A percentile compares a stretch with the other conserved stretches of the same genome.
These are phyloP conservation scores for Periconia macrospinosa DNA, from an alignment of 2,329 filamentous ascomycete genomes.

Conservation along the genomic window DNA sequence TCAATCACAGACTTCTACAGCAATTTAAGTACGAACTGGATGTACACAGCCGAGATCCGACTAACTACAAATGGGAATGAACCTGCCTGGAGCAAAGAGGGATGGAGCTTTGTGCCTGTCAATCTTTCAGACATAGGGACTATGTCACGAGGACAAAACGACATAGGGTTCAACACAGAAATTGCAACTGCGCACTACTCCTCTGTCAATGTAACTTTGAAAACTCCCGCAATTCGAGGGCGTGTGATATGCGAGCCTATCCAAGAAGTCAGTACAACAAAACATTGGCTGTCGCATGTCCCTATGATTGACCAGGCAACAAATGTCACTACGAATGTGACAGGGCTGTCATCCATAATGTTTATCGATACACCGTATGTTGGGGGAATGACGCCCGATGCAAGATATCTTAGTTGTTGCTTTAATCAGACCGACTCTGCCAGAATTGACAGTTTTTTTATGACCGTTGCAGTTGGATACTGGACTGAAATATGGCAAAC, in stretches of 20 bases:
- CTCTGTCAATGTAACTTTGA: constrained; percentile 9
- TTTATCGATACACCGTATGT: too few relatives aligned
- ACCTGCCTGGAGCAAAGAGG: constrained; percentile 22
- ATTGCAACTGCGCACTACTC: neutral
- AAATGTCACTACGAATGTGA: too few relatives aligned
- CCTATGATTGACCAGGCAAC: too few relatives aligned
- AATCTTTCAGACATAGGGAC: constrained; percentile 1
- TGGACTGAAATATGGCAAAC: too few relatives aligned
- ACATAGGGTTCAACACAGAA: neutral
- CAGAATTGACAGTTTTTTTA: neutral
- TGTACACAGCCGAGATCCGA: constrained; percentile 21
- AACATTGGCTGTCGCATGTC: too few relatives aligned
- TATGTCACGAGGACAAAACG: too few relatives aligned
- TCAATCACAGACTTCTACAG: too few relatives aligned
- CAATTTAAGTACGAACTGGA: constrained; percentile 22
- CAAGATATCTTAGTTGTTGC: constrained; percentile 2
- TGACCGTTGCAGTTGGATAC: constrained; percentile 6
- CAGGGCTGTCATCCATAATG: too few relatives aligned
- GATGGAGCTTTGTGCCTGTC: constrained; percentile 27
- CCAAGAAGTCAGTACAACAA: neutral
- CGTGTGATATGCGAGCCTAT: constrained; percentile 11
- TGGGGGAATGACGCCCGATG: constrained; percentile 2
- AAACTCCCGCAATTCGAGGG: constrained; percentile 11
- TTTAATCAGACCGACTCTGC: constrained; percentile 3
- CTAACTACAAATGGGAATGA: constrained; percentile 17